Evolutionary conservation across 768 basidiomycete genomes (phyloP).

Genomic region (Termitomyces sp.): DNA sequence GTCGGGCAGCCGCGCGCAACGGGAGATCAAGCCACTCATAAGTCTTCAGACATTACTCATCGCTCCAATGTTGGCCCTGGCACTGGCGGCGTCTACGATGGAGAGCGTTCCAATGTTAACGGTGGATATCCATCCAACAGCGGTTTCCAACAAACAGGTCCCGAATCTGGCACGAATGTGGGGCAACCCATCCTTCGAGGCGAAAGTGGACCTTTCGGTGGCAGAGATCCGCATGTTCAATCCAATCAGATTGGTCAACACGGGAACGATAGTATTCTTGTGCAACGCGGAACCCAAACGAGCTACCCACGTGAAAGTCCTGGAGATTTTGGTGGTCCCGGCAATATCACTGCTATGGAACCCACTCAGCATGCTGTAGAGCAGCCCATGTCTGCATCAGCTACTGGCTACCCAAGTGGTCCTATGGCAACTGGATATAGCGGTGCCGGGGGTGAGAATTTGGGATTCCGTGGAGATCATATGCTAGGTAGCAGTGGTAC

Average conservation of each 20-base stretch:
- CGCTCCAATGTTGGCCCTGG: background rate
- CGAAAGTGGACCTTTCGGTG: background rate
- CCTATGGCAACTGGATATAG: background rate
- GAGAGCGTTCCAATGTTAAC: background rate
- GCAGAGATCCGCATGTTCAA: background rate
- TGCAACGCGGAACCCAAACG: background rate
- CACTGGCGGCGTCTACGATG: background rate
- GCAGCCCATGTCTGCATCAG: background rate
- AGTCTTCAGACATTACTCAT: background rate
- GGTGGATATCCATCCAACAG: background rate
- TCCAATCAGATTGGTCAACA: background rate
- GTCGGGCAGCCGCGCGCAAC: background rate
- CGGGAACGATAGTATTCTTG: background rate
- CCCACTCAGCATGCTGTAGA: background rate
- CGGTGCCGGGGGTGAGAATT: slow-evolving; percentile 5
- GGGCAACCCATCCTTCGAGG: background rate
- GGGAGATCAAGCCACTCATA: background rate
- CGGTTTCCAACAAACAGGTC: background rate
- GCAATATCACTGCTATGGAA: background rate
- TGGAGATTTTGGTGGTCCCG: background rate
- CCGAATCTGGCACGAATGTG: background rate
- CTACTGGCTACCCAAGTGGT: background rate
- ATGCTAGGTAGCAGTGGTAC: slow-evolving; percentile 4
- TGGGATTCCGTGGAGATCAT: slow-evolving; percentile 1
- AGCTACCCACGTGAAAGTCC: background rate